A percentile compares a stretch with the other conserved stretches of the same genome.
phyloP scores from a whole-genome alignment of 2,329 filamentous ascomycete species.

The Fusarium citri region DNA sequence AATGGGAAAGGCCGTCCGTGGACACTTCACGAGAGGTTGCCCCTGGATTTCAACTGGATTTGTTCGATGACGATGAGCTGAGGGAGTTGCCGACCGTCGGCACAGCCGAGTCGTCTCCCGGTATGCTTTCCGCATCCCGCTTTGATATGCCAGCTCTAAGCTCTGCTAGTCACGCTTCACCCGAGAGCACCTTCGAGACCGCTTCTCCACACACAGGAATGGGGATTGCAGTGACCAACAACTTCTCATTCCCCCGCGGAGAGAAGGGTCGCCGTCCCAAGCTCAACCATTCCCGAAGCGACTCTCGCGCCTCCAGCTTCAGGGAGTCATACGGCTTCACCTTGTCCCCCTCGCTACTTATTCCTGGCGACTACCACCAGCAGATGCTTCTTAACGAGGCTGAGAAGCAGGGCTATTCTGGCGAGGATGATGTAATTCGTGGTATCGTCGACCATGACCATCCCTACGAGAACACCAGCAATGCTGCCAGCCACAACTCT shows the following conservation, averaged over 20 bases:
- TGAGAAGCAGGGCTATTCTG: constrained; percentile 46
- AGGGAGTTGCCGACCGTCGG: constrained; percentile 32
- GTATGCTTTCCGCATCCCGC: constrained; percentile 45
- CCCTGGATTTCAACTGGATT: constrained; percentile 41
- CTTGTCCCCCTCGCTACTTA: constrained; percentile 71
- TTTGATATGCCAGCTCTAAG: constrained; percentile 62
- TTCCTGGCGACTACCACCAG: constrained; percentile 68
- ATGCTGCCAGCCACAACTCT: constrained; percentile 32
- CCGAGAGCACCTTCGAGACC: constrained; percentile 56
- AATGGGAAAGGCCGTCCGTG: constrained; percentile 70
- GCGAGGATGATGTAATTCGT: constrained; percentile 49
- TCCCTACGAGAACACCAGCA: constrained; percentile 38
- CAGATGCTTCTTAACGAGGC: constrained; percentile 58
- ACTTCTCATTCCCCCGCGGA: constrained; percentile 63
- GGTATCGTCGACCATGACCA: constrained; percentile 31
- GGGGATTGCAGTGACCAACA: constrained; percentile 55
- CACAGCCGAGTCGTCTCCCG: constrained; percentile 42
- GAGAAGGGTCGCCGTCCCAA: constrained; percentile 50
- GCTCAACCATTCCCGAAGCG: constrained; percentile 53
- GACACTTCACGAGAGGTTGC: constrained; percentile 52
- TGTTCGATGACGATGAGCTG: constrained; percentile 43
- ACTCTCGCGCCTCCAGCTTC: constrained; percentile 65
- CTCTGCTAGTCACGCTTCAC: constrained; percentile 60
- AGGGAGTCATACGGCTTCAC: constrained; percentile 70
- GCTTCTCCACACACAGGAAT: constrained; percentile 55